phyloP scores from a whole-genome alignment of 2,329 filamentous ascomycete species.

The Colletotrichum cuscutae region DNA sequence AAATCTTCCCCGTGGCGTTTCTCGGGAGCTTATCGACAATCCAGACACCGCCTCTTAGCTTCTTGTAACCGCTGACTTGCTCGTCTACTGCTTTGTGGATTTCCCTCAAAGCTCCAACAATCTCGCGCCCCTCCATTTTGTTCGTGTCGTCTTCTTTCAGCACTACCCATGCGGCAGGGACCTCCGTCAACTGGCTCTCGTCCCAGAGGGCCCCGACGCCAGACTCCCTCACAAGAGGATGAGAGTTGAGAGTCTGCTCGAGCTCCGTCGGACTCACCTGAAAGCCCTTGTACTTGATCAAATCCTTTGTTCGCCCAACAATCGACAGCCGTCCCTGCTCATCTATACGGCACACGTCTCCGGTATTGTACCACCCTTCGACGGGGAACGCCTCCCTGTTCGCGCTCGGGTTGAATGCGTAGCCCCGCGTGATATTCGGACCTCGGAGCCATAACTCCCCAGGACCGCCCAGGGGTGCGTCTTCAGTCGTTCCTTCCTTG shows the following conservation, averaged over 20 bases:
- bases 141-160: slow-evolving; percentile 38
- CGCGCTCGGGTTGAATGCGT: slow-evolving; percentile 51
- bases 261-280: slow-evolving; percentile 51
- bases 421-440: slow-evolving; percentile 54
- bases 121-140: slow-evolving; percentile 24
- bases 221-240: slow-evolving; percentile 48
- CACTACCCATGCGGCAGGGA: slow-evolving; percentile 51
- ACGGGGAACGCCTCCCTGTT: slow-evolving; percentile 49
- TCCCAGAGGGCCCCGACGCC: slow-evolving; percentile 49
- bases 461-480: slow-evolving; percentile 47
- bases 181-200: slow-evolving; percentile 49
- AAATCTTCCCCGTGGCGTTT: slow-evolving; percentile 51
- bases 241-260: slow-evolving; percentile 48
- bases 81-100: slow-evolving; percentile 39
- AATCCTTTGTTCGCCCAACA: slow-evolving; percentile 51
- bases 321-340: slow-evolving; percentile 45
- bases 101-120: slow-evolving; percentile 32
- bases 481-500: slow-evolving; percentile 48
- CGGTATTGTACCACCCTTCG: slow-evolving; percentile 56
- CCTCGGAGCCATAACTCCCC: slow-evolving; percentile 57
- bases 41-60: slow-evolving; percentile 50
- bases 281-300: slow-evolving; percentile 56
- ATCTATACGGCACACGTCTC: slow-evolving; percentile 54
- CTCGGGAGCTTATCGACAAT: slow-evolving; percentile 45
- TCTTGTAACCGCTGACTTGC: slow-evolving; percentile 54